Base-by-base conservation (phyloP, 2,329 filamentous ascomycete species). In the Ambrosiella cleistominuta region DNA sequence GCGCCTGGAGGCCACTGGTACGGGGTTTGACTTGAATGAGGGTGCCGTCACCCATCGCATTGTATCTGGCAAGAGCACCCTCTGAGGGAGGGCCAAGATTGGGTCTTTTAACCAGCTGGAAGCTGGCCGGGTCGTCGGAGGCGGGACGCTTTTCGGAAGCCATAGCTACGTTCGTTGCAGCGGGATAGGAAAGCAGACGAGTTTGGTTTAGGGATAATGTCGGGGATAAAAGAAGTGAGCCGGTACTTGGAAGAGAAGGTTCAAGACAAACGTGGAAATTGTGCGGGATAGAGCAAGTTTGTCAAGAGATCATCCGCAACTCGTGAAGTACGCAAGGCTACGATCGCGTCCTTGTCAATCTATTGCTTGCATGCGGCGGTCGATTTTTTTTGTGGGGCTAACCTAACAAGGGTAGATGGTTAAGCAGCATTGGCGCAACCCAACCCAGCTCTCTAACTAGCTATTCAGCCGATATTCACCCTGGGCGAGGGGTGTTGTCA, bases 111-210 rank as follows among this genome's bases (percentile, higher is more conserved):
- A 97, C 85, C 44, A 89, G 81, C 70, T 95, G 87, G 54, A 83
- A 82, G 27, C 82, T 81, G 65, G 83, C 81, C 64, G 91, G 91
- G 61, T 87, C 85, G 64, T 86, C 85, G 62, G 86, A 83, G n/a
- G 90, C 89, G 61, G 89, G 86, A 67, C 93, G 82, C 74, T 98
- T 97, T 71, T 95, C 90, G 62, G 86, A 79, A 39, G 89, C 88
- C 90, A 95, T 96, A 61, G n/a, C 67, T 5, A 35, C 11, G 35
- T 19, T 44, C 8, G 19, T 15, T 8, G 27, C n/a, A 2, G 9
- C 3, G 7, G 8, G 12, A 19, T 12, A 49, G 12, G 8, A 49
- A 51, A 17, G 6, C 64, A 42, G 7, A 17, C 11, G n/a, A 27
- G 3, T 27, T 27, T 27, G 27, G 3, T 27, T 27, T 27, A 27